Conservation (phyloP, 306 rosid genomes). For the Erythrophleum fordii region DNA sequence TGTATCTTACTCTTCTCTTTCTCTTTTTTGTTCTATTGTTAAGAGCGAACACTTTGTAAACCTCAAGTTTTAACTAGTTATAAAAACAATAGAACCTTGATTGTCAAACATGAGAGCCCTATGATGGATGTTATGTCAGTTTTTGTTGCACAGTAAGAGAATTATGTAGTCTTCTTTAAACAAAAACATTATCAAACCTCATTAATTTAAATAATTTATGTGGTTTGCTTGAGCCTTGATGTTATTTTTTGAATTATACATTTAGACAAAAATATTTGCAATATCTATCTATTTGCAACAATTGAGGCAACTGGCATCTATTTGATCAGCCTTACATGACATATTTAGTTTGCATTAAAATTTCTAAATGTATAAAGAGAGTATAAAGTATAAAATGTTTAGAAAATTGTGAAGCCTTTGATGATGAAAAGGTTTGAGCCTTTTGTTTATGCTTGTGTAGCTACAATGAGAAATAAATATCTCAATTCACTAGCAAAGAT, state of each 20-base stretch:
- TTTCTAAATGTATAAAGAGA: background rate
- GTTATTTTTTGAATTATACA: conserved; percentile 3
- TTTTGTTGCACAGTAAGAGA: background rate
- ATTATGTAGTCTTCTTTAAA: background rate
- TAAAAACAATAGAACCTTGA: background rate
- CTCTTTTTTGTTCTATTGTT: background rate
- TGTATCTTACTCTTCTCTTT: background rate
- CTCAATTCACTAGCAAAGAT: conserved; percentile 5
- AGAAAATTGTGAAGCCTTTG: background rate
- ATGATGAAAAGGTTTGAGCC: background rate
- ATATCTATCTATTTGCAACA: conserved; percentile 9
- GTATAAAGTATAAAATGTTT: background rate
- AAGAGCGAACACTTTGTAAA: background rate
- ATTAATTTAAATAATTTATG: background rate
- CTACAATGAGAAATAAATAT: background rate
- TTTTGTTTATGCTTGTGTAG: background rate
- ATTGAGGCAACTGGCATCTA: background rate
- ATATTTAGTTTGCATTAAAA: background rate
- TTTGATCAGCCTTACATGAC: background rate
- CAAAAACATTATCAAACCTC: background rate
- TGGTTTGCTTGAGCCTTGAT: background rate
- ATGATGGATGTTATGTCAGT: conserved; percentile 3
- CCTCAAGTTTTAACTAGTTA: background rate
- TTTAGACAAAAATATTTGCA: background rate
- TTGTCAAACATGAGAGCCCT: background rate